Evolutionary conservation across 371 early-diverging fungal species (phyloP), one percentile per base, ranked within the genome.

Genomic region (Apophysomyces ossiformis): DNA sequence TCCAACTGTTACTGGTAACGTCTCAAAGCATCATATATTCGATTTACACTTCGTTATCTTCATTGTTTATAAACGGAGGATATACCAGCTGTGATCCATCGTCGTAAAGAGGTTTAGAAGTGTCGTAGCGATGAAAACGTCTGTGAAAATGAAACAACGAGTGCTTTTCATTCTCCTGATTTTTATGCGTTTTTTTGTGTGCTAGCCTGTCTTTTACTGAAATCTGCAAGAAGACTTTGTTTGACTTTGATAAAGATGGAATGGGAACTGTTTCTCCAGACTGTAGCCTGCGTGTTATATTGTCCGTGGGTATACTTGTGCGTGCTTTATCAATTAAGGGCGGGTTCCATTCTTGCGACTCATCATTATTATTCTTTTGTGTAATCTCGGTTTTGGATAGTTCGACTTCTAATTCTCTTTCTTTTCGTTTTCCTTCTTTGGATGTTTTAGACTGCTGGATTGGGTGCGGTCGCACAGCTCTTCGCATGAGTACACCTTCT

Each of bases 401-500:
- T 50, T 50, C 21, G 21, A 18, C 37, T 37, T 36, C 37, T 7
- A 35, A 15, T 32, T 38, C 37, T 58, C 18, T n/a, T 47, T 62
- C 62, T 36, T 65, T 41, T 62, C 38, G 15, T n/a, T 50, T 46
- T 54, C 38, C 57, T 56, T 21, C 37, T 69, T 58, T 9, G 9
- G 11, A 37, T 18, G 59, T 36, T 26, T 37, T 9, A 37, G 35
- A 13, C 6, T 37, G 45, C 11, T 61, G 66, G 13, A 61, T 41
- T 54, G 57, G 26, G 18, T 54, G 59, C 5, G 72, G 72, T 32
- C 72, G 61, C 3, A 72, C 66, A 46, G 72, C 72, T 15, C 72
- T 65, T 21, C 72, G 68, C 32, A 72, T 72, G 21, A 72, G 62
- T 13, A 72, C 66, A 58, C 68, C 68, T 21, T 61, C 72, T 6